Base-by-base conservation (phyloP, 2,329 filamentous ascomycete species). In the Colletotrichum paranaense region DNA sequence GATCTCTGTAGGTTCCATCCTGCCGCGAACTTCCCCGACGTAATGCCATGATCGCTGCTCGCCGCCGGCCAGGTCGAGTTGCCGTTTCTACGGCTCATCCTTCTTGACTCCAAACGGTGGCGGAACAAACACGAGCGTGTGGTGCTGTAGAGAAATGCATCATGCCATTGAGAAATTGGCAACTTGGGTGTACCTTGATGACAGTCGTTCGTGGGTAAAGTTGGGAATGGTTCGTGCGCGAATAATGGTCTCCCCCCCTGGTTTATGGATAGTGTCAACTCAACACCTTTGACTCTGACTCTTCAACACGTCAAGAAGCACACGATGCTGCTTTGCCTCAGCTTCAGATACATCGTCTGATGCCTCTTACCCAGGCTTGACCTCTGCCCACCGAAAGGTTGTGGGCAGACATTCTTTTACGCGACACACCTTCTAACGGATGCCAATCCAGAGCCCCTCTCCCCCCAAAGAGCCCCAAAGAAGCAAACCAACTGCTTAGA, bases 371-470 rank as follows among this genome's bases (percentile, higher is more conserved):
- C 52, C 26, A 16, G 11, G 66, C 19, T 3, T 38, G n/a, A 32
- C 8, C 30, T 14, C 12, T 30, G 32, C 55, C 19, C 38, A 42
- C 55, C 14, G 24, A 60, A 59, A 67, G 62, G 24, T 22, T 26
- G 24, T 67, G 63, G 68, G 63, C 32, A 62, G 62, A 71, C 55
- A 32, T 62, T 24, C 22, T 6, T 22, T 28, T 16, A 26, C 12
- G 46, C 28, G 14, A 26, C 19, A 60, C 28, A 28, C 35, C 28
- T n/a, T n/a, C 19, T 38, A 22, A 35, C 24, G 35, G 14, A 28
- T 16, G 24, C 35, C 55, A 42, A 49, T 5, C 26, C 35, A 46
- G 42, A 24, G 28, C 12, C 24, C 26, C 26, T 26, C 26, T 26
- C 26, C 26, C 59, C 38, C 38, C 22, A 26, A 60, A 30, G 59